Evolutionary conservation across 768 basidiomycete species (phyloP), one percentile per base, ranked within the genome.

Genomic region (Clitopilus passeckerianus): DNA sequence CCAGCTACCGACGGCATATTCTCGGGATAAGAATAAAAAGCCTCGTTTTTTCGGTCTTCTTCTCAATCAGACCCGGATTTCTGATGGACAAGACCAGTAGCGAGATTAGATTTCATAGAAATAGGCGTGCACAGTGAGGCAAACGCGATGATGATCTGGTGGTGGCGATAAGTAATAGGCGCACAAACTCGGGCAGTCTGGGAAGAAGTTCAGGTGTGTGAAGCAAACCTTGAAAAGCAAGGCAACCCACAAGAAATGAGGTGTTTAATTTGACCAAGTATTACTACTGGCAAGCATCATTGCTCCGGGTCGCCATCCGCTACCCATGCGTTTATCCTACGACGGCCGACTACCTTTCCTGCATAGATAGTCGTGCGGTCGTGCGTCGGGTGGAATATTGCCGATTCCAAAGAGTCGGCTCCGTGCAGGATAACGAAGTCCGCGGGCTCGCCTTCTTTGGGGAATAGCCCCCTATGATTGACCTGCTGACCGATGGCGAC

Each of bases 371-470:
- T 84, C 9, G 80, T 84, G 50, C 83, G 77, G 60, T 78, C 76
- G 58, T 75, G 79, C 54, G 67, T 61, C 5, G 86, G 85, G 64
- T 77, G 75, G 34, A 85, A 75, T 18, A 81, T 79, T 9, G 77
- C 80, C 59, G 76, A 73, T 62, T 77, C 79, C 56, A 83, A 66
- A 22, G 72, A 68, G 33, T 67, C 64, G 57, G 76, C 75, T 37
- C 77, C 79, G 63, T 84, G 85, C 57, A 87, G 71, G 57, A 87
- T 71, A 24, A 87, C 80, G 56, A 87, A 84, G 69, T 87, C 81
- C 7, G 86, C 83, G 20, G 69, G 72, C 63, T 79, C 77, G 20
- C 77, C 80, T 44, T 68, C 41, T 43, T 59, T 60, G n/a, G 78
- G 74, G 44, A 72, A 65, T 4, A 85, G 72, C 57, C 70, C 67